Base-by-base conservation (phyloP, 2,329 filamentous ascomycete genomes). In the Metarhizium robertsii region DNA sequence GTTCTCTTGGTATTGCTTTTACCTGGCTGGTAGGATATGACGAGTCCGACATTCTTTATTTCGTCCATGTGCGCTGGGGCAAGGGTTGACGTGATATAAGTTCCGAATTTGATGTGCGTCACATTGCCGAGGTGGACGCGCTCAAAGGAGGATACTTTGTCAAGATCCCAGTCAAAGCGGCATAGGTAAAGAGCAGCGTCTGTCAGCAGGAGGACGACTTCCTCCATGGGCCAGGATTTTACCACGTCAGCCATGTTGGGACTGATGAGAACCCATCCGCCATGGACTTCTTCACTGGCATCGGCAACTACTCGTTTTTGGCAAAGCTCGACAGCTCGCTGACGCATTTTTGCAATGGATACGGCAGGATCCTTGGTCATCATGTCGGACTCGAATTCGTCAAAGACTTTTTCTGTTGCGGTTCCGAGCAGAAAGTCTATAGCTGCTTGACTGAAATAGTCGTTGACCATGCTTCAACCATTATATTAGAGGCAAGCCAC, bases 371-470 rank as follows among this genome's bases (percentile, higher is more conserved):
- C 94, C 49, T 89, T 87, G 47, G 86, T 92, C 81, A 92, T 95
- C 83, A 99, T 91, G 62, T 92, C 88, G 16, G 87, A 84, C 66
- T 96, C 91, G 60, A 99, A 99, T 62, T 99, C 94, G 55, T 92
- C 88, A 66, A 97, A 97, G 2, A 96, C 87, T 16, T 85, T 78
- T 1, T 85, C 86, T 0, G 87, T 90, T 11, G 95, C 89, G 61
- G 94, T 94, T 20, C 94, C 94, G 0, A 97, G 81, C 4, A 96
- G 80, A 66, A 94, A 97, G 68, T 99, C 94, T 61, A 99, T 96
- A 52, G 89, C 90, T 0, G 91, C 89, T 69, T 99, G 94, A 25
- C 92, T 88, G 71, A 97, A 97, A 70, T 95, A 96, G 71, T 99
- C 94, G 62, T 95, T 96, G 61, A 99, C 91, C 71, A 97, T 94